A percentile compares a stretch with the other conserved stretches of the same genome.
These are phyloP conservation scores for Magnolia kwangsiensis DNA, from an alignment of 164 flowering plant species.

Conservation along the genomic window DNA sequence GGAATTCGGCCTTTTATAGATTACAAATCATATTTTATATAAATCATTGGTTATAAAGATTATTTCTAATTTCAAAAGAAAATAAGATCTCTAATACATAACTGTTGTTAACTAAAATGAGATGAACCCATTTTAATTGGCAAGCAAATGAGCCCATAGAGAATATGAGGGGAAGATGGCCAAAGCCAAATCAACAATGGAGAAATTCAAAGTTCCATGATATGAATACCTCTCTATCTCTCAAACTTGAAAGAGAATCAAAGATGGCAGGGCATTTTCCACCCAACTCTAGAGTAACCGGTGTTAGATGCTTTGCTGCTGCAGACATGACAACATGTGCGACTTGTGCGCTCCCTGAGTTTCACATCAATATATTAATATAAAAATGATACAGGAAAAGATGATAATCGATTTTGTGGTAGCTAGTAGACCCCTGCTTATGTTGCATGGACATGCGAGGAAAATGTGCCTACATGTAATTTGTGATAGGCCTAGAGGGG, in stretches of 20 bases:
- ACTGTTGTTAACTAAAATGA: no score
- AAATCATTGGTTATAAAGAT: no score
- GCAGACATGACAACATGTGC: conserved; percentile 77
- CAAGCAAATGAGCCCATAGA: background rate
- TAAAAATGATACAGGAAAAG: no score
- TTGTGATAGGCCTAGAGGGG: no score
- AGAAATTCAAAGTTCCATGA: background rate
- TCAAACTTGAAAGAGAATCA: conserved; percentile 38
- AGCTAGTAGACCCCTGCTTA: no score
- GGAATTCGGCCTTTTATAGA: no score
- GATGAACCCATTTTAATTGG: background rate
- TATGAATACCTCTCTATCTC: conserved; percentile 43
- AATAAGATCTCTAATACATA: no score
- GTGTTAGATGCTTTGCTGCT: conserved; percentile 84
- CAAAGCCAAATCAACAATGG: background rate
- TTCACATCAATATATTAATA: background rate
- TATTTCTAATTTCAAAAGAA: no score
- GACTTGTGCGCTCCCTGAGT: conserved; percentile 63
- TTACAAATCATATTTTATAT: no score
- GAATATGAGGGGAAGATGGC: background rate
- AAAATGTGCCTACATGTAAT: no score
- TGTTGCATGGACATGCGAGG: no score
- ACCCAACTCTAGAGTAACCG: conserved; percentile 85
- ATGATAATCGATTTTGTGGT: no score
- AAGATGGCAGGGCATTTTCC: conserved; percentile 83